phyloP scores from a whole-genome alignment of 306 rosid genomes.

The Hippophae tibetana region DNA sequence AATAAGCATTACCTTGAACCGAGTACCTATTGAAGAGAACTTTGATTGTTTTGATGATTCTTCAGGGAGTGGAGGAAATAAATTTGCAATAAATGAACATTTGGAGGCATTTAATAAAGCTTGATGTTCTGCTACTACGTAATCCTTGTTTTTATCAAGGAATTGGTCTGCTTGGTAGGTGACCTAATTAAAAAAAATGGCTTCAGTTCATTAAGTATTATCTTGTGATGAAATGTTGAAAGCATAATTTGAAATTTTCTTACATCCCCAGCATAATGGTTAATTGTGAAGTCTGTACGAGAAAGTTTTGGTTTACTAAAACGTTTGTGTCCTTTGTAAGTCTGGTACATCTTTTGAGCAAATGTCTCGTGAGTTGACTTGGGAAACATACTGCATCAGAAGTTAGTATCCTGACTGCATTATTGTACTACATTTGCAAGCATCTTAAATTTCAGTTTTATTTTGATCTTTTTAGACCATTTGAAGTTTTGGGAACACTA shows the following conservation, averaged over 20 bases:
- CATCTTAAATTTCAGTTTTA: neutral
- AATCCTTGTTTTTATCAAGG: slow-evolving; percentile 83
- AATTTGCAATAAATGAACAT: slow-evolving; percentile 62
- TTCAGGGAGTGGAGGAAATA: slow-evolving; percentile 73
- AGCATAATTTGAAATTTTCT: slow-evolving; percentile 15
- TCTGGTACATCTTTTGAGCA: slow-evolving; percentile 89
- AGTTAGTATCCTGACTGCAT: slow-evolving; percentile 1
- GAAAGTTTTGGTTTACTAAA: slow-evolving; percentile 85
- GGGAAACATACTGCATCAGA: slow-evolving; percentile 73
- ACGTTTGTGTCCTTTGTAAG: slow-evolving; percentile 70
- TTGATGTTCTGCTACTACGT: slow-evolving; percentile 86
- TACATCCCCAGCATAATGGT: slow-evolving; percentile 90
- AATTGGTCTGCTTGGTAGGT: slow-evolving; percentile 74
- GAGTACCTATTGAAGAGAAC: slow-evolving; percentile 70
- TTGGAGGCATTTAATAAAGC: slow-evolving; percentile 62
- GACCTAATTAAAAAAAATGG: slow-evolving; percentile 37
- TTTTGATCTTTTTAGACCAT: too few species aligned
- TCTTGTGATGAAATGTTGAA: slow-evolving; percentile 5
- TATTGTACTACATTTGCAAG: neutral
- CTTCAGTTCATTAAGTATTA: neutral
- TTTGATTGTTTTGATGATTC: slow-evolving; percentile 81
- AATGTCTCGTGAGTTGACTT: slow-evolving; percentile 86
- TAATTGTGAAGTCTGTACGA: slow-evolving; percentile 68
- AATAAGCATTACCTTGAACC: slow-evolving; percentile 52
- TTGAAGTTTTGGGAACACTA: too few species aligned